These are phyloP conservation scores for Mortierella sp. DNA, from an alignment of 371 early-diverging fungal genomes.

Conservation along the genomic window DNA sequence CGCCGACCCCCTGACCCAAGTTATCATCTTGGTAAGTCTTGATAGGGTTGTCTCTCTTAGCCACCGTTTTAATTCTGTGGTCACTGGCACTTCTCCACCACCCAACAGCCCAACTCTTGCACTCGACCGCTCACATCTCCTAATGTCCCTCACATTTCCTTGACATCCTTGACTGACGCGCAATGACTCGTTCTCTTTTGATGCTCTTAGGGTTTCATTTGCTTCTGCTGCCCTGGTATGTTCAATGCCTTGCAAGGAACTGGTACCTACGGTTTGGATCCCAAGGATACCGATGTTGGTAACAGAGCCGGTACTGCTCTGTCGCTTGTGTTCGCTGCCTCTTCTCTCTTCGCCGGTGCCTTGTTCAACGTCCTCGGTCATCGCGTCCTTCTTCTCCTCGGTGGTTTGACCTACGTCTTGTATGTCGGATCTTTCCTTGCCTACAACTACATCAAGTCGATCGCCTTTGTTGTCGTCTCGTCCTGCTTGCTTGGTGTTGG, in stretches of 20 bases:
- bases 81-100: no score
- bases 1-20: constrained; percentile 60
- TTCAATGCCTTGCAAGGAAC: constrained; percentile 79
- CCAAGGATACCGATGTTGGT: constrained; percentile 66
- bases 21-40: constrained; percentile 54
- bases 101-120: neutral
- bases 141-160: neutral
- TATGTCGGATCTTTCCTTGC: constrained; percentile 67
- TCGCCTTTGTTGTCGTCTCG: constrained; percentile 62
- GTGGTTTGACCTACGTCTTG: constrained; percentile 64
- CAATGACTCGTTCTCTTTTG: neutral
- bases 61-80: neutral
- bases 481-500: constrained; percentile 72
- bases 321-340: constrained; percentile 74
- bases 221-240: constrained; percentile 88
- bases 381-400: constrained; percentile 60
- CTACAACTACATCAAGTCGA: constrained; percentile 57
- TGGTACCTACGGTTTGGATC: constrained; percentile 66
- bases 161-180: no score
- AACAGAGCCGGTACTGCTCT: constrained; percentile 78
- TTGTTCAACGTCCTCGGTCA: constrained; percentile 69
- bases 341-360: constrained; percentile 73
- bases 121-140: neutral
- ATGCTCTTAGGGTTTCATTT: constrained; percentile 63
- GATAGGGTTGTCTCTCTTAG: neutral